Conservation (phyloP, 2,329 filamentous ascomycete species). For the Fusarium denticulatum region DNA sequence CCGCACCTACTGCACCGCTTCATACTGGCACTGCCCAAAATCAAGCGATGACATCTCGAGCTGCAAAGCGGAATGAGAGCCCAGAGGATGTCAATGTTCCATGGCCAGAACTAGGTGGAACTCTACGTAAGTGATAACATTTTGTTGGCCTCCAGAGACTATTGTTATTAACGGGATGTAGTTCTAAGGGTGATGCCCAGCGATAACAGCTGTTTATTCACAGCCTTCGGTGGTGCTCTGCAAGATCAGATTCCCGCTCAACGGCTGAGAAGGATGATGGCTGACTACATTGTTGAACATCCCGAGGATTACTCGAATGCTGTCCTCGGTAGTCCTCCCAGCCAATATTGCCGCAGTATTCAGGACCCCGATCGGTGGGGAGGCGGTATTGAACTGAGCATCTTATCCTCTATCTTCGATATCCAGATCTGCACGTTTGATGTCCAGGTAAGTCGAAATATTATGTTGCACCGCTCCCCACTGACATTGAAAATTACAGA, state of each 20-base stretch:
- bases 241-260: slow-evolving; percentile 62
- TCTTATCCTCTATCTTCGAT: slow-evolving; percentile 84
- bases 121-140: slow-evolving; percentile 53
- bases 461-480: not conserved
- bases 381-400: slow-evolving; percentile 88
- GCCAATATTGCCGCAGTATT: slow-evolving; percentile 85
- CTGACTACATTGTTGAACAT: slow-evolving; percentile 78
- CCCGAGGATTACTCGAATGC: slow-evolving; percentile 78
- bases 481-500: slow-evolving; percentile 31
- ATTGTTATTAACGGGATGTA: slow-evolving; percentile 47
- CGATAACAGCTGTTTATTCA: slow-evolving; percentile 94
- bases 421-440: slow-evolving; percentile 88
- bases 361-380: slow-evolving; percentile 86
- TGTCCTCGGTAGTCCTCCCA: slow-evolving; percentile 77
- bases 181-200: slow-evolving; percentile 95
- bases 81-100: slow-evolving; percentile 53
- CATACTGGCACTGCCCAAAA: slow-evolving; percentile 6
- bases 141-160: not conserved
- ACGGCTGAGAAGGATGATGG: slow-evolving; percentile 79
- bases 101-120: slow-evolving; percentile 62
- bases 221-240: slow-evolving; percentile 85
- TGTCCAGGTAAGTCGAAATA: slow-evolving; percentile 63
- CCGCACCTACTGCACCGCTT: slow-evolving; percentile 14
- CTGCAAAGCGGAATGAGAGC: slow-evolving; percentile 14
- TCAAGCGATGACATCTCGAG: not conserved